Evolutionary conservation across 768 basidiomycete species (phyloP).

Genomic region (Heimioporus sp.): DNA sequence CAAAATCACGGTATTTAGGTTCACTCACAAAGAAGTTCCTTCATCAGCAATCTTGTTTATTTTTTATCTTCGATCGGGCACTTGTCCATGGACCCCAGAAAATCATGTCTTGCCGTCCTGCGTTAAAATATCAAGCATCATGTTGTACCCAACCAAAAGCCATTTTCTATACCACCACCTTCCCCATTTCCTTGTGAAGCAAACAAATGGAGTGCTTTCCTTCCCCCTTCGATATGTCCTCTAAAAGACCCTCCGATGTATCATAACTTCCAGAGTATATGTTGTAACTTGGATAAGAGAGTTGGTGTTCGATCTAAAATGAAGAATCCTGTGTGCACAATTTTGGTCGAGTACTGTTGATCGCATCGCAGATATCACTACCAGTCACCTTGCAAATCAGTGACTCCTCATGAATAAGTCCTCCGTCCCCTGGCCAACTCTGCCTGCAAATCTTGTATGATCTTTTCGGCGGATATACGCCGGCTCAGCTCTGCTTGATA

Average conservation of each 20-base stretch:
- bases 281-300: background rate
- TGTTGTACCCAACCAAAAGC: slow-evolving; percentile 22
- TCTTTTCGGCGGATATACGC: slow-evolving; percentile 32
- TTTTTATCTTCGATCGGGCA: slow-evolving; percentile 16
- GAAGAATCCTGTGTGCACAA: too few species aligned
- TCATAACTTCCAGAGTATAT: slow-evolving; percentile 11
- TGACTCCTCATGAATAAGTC: background rate
- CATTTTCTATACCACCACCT: slow-evolving; percentile 24
- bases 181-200: slow-evolving; percentile 2
- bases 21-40: slow-evolving; percentile 2
- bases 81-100: slow-evolving; percentile 20
- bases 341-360: background rate
- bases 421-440: slow-evolving; percentile 3
- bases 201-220: slow-evolving; percentile 19
- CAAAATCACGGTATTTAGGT: background rate
- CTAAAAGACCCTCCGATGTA: slow-evolving; percentile 15
- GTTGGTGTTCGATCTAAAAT: background rate
- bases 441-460: slow-evolving; percentile 15
- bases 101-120: slow-evolving; percentile 12
- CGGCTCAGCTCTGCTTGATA: slow-evolving; percentile 30
- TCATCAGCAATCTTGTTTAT: slow-evolving; percentile 25
- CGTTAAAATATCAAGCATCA: slow-evolving; percentile 25
- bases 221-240: slow-evolving; percentile 18
- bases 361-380: background rate
- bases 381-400: background rate